phyloP scores from a whole-genome alignment of 129 eudicot genomes.

The Helianthus tuberosus region DNA sequence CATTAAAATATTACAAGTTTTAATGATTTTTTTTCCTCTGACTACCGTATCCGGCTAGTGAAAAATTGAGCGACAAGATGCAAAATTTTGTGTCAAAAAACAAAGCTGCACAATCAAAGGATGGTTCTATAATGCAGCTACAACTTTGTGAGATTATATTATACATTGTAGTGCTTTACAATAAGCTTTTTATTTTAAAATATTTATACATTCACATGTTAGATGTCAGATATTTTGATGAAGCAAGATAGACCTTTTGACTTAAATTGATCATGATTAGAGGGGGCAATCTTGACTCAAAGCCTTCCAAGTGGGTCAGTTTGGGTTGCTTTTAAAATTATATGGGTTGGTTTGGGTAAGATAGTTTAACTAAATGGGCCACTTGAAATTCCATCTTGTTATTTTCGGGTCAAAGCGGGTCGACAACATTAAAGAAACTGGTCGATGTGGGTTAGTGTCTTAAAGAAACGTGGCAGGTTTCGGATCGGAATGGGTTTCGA shows the following conservation, averaged over 20 bases:
- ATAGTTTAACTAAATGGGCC: too few species aligned
- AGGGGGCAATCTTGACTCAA: too few species aligned
- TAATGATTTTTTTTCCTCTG: constrained; percentile 22
- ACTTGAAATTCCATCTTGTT: too few species aligned
- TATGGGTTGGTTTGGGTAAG: too few species aligned
- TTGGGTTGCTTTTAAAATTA: too few species aligned
- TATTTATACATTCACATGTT: neutral
- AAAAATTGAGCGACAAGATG: constrained; percentile 82
- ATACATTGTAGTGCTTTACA: constrained; percentile 9
- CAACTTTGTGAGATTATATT: neutral
- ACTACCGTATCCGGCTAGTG: constrained; percentile 75
- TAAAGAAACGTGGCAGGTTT: too few species aligned
- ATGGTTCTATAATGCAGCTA: constrained; percentile 36
- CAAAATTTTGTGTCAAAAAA: constrained; percentile 80
- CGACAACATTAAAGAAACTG: too few species aligned
- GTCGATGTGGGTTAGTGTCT: too few species aligned
- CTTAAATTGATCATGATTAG: neutral
- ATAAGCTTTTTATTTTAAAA: neutral
- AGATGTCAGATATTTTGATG: neutral
- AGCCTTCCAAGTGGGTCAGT: too few species aligned
- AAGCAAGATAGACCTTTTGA: constrained; percentile 16
- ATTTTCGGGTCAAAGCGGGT: too few species aligned
- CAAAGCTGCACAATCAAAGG: constrained; percentile 95
- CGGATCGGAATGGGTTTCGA: too few species aligned
- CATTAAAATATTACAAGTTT: constrained; percentile 7